Evolutionary conservation across 345 rosid species (phyloP), one percentile per base, ranked within the genome.

Genomic region (Eucalyptus melliodora): DNA sequence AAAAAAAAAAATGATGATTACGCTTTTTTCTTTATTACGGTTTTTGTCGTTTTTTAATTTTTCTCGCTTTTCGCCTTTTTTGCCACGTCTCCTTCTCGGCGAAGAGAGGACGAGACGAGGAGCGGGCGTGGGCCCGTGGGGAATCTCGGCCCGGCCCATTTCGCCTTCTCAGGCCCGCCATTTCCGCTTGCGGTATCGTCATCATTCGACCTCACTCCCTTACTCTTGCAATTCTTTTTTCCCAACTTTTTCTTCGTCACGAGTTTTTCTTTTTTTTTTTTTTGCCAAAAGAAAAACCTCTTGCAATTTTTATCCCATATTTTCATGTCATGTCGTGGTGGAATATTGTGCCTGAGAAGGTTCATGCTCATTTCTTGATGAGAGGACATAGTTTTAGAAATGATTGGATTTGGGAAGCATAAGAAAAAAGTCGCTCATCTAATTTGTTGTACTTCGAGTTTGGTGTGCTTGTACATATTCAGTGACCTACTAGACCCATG

Each of bases 91-190:
- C 27, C 26, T 77, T 11, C 27, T 40, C 47, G 85, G 85, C 47
- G 85, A 11, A n/a, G 15, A n/a, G 40, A 31, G 30, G 80, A 31
- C 40, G 40, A 67, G 40, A 4, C 40, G 50, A 19, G 89, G 49
- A 30, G 19, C 45, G 60, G 3, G 88, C 88, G 59, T 53, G 53
- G 88, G 42, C 21, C 49, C 53, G 17, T 45, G 44, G 40, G 89
- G 85, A 67, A 53, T 37, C 47, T 50, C 30, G 55, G 87, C 56
- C 59, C 50, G 88, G 89, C 91, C 93, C 93, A 90, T 19, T 59
- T 51, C 6, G 2, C 42, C 27, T 88, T 50, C 23, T 37, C 16
- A 31, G 55, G 27, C 42, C 55, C 44, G 16, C 83, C 83, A 16
- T 65, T 60, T 19, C 9, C 60, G 14, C 45, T 21, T 2, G 37